These are phyloP conservation scores for Hemileia vastatrix DNA, from an alignment of 1,284 basidiomycete genomes.

Conservation along the genomic window DNA sequence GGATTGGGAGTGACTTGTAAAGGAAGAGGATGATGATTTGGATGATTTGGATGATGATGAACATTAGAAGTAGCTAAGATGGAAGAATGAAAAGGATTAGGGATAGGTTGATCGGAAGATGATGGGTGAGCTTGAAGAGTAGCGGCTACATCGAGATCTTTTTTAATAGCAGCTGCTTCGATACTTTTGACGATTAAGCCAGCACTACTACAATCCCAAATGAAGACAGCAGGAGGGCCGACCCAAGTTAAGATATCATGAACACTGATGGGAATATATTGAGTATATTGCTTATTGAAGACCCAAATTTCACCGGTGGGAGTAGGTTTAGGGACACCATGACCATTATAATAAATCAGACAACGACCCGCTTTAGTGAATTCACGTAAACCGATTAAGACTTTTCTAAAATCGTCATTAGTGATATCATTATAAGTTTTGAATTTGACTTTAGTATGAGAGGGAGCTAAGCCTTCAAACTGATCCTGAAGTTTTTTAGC, in stretches of 20 bases:
- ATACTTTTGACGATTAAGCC: conserved; percentile 17
- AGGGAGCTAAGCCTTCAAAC: conserved; percentile 20
- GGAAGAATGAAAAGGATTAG: neutral
- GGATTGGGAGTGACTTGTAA: neutral
- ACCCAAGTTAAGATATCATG: conserved; percentile 20
- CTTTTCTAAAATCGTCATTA: conserved; percentile 21
- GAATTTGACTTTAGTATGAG: conserved; percentile 19
- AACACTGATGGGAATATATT: conserved; percentile 22
- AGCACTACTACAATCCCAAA: conserved; percentile 24
- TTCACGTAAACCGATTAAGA: conserved; percentile 18
- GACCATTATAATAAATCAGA: conserved; percentile 22
- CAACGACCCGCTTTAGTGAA: conserved; percentile 13
- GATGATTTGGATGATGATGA: neutral
- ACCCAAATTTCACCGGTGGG: conserved; percentile 22
- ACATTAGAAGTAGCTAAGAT: neutral
- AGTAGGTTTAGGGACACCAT: conserved; percentile 22
- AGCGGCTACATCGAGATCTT: conserved; percentile 6
- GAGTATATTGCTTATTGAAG: conserved; percentile 22
- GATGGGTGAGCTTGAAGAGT: neutral
- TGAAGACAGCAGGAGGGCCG: conserved; percentile 15
- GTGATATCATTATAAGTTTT: conserved; percentile 18
- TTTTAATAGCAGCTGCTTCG: neutral
- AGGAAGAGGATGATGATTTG: neutral
- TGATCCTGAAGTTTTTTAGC: conserved; percentile 15
- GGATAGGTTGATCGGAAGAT: neutral